Evolutionary conservation across 345 rosid species (phyloP), one percentile per base, ranked within the genome.

Genomic region (Iberis pinnata): DNA sequence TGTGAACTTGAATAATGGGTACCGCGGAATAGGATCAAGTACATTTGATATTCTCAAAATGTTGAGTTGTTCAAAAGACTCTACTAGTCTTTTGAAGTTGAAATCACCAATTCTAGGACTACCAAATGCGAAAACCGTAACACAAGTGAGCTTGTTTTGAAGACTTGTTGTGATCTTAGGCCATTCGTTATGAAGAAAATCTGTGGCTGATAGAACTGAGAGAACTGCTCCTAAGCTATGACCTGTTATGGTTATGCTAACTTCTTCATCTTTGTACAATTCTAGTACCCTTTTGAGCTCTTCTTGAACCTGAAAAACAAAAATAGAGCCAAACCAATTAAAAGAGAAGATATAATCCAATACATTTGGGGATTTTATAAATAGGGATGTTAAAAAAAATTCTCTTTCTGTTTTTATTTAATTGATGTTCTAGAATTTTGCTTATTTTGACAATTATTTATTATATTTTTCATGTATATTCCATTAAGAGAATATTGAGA

Each of bases 141-240:
- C 84, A 13, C 67, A 47, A 25, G 37, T 53, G 1, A 61, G 36
- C 24, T 24, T 58, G 36, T 61, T 48, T 12, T 53, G 37, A 4
- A 16, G 19, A 35, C 15, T 36, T 50, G 25, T 17, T 51, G 33
- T 16, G 11, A 41, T 49, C 54, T 64, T 70, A 19, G 68, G 75
- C 20, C 42, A 49, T 35, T 71, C 68, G 53, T 72, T 74, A 14
- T 67, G 43, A 16, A 71, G 65, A 38, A 79, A 67, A 48, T 79
- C 85, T 16, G 67, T 64, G 4, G 82, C 85, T 5, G 71, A 64
- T n/a, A 82, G 61, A 7, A 71, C 69, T 4, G 81, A 77, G 14
- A 82, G 64, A 14, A 83, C 79, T 11, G 70, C 78, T 0, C 89
- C 89, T 18, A 82, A 42, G 73, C 89, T 79, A 66, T 79, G 83